phyloP scores from a whole-genome alignment of 2,329 filamentous ascomycete species.

The Epichloe elymi region DNA sequence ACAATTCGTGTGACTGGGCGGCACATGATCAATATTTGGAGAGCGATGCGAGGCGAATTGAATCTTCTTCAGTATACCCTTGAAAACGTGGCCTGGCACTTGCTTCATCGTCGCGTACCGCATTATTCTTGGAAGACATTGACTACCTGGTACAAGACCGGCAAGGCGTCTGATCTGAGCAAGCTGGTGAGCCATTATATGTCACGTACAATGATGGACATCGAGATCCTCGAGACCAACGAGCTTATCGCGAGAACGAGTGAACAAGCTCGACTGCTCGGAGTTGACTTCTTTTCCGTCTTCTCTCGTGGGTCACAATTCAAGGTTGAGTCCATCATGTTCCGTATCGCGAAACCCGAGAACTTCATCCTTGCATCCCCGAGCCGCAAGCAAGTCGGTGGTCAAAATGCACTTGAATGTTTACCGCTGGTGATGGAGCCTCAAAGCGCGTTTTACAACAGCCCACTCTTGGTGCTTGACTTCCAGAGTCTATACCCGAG shows the following conservation, averaged over 20 bases:
- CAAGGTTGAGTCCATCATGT: conserved; percentile 98
- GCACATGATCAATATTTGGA: conserved; percentile 95
- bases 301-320: conserved; percentile 92
- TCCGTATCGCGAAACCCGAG: conserved; percentile 93
- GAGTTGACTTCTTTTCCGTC: conserved; percentile 94
- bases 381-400: conserved; percentile 79
- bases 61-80: conserved; percentile 89
- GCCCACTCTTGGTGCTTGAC: conserved; percentile 79
- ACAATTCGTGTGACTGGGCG: conserved; percentile 86
- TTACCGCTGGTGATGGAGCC: conserved; percentile 95
- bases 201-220: conserved; percentile 61
- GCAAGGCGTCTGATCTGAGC: conserved; percentile 52
- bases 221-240: conserved; percentile 85
- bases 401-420: conserved; percentile 89
- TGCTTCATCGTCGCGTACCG: conserved; percentile 76
- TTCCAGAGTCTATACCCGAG: conserved; percentile 95
- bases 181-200: conserved; percentile 71
- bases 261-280: conserved; percentile 84
- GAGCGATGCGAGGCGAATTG: conserved; percentile 86
- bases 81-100: conserved; percentile 88
- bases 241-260: conserved; percentile 81
- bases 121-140: conserved; percentile 72
- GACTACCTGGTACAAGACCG: conserved; percentile 68
- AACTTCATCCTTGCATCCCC: conserved; percentile 86
- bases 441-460: conserved; percentile 85